These are phyloP conservation scores for Xylariaceae sp. DNA, from an alignment of 2,329 filamentous ascomycete species.

Conservation along the genomic window DNA sequence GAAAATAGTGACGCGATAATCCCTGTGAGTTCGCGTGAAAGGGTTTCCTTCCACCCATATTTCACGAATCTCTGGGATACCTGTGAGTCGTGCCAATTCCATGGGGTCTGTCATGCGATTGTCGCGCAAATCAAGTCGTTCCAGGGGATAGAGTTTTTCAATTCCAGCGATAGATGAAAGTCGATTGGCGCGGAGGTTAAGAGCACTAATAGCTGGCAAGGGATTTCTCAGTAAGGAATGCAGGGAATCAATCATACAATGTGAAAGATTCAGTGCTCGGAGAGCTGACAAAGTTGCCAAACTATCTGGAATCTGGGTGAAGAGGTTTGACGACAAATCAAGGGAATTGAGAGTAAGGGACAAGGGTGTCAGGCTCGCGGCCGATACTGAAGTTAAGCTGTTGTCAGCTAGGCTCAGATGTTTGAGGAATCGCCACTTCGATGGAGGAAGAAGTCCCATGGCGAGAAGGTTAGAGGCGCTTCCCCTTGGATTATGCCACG, in stretches of 20 bases:
- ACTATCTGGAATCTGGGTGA: conserved; percentile 91
- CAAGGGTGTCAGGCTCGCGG: conserved; percentile 72
- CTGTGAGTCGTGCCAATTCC: conserved; percentile 83
- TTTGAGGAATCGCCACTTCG: conserved; percentile 92
- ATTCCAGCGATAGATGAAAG: conserved; percentile 84
- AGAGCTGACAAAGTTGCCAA: conserved; percentile 80
- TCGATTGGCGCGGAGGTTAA: conserved; percentile 87
- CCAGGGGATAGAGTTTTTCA: conserved; percentile 81
- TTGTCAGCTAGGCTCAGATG: conserved; percentile 93
- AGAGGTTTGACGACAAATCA: conserved; percentile 88
- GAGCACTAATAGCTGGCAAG: conserved; percentile 84
- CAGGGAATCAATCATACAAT: conserved; percentile 96
- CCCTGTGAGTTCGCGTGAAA: conserved; percentile 80
- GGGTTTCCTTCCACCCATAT: conserved; percentile 92
- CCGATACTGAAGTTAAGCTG: conserved; percentile 74
- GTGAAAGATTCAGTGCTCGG: conserved; percentile 87
- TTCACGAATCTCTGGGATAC: conserved; percentile 85
- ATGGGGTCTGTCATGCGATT: conserved; percentile 88
- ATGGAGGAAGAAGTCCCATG: conserved; percentile 68
- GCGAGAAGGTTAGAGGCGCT: conserved; percentile 76
- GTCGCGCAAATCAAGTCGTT: conserved; percentile 85
- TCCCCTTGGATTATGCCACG: conserved; percentile 60
- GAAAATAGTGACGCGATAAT: conserved; percentile 88
- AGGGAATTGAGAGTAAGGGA: conserved; percentile 86
- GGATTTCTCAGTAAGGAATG: conserved; percentile 83